Conservation (phyloP, 306 rosid species). For the Boehmeria nivea region DNA sequence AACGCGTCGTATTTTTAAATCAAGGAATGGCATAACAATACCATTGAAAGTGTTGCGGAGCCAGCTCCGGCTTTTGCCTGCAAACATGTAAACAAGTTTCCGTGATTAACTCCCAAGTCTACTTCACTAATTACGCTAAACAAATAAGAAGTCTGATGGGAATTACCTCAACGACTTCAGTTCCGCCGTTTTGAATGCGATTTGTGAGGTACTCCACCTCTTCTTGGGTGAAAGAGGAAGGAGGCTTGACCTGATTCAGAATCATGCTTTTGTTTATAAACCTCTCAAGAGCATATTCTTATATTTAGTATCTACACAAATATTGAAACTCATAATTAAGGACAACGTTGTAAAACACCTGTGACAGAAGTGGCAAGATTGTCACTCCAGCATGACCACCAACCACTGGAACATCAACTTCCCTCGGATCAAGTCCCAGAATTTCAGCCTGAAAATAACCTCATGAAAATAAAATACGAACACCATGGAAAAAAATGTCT, state of each 20-base stretch:
- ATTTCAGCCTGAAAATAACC: slow-evolving; percentile 71
- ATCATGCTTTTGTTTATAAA: too few relatives aligned
- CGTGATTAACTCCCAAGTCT: neutral
- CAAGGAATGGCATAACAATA: slow-evolving; percentile 12
- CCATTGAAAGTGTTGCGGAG: slow-evolving; percentile 96
- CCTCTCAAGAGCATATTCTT: too few relatives aligned
- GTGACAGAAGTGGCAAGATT: slow-evolving; percentile 89
- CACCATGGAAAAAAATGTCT: neutral
- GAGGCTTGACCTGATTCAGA: slow-evolving; percentile 77
- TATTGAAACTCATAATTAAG: too few relatives aligned
- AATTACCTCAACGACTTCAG: slow-evolving; percentile 94
- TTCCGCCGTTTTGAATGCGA: slow-evolving; percentile 96
- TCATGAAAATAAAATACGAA: neutral
- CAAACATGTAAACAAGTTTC: slow-evolving; percentile 4
- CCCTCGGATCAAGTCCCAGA: slow-evolving; percentile 85
- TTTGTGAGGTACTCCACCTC: slow-evolving; percentile 78
- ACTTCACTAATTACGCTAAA: neutral
- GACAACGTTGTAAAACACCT: slow-evolving; percentile 54
- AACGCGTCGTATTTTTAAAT: too few relatives aligned
- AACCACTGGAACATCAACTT: slow-evolving; percentile 93
- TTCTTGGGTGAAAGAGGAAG: slow-evolving; percentile 60
- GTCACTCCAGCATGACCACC: slow-evolving; percentile 97
- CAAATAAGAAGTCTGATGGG: neutral
- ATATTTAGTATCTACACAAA: too few relatives aligned
- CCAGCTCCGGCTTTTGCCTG: slow-evolving; percentile 98